Conservation (phyloP, 164 flowering plant genomes). For the Berberis thunbergii region DNA sequence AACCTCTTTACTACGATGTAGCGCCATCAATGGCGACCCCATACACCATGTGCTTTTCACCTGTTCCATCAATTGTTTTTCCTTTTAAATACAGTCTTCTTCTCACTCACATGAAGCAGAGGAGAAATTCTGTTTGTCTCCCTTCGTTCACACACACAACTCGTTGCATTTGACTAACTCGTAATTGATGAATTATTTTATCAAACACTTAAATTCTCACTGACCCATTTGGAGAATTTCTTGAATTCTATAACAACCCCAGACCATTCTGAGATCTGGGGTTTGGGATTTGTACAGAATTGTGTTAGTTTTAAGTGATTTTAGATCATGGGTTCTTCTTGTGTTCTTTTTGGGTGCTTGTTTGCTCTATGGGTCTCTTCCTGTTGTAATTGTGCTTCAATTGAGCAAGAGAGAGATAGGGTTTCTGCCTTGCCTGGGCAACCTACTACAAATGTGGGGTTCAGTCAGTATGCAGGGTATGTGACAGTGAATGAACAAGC, state of each 20-base stretch:
- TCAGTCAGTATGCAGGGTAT: conserved; percentile 83
- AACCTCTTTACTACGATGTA: background rate
- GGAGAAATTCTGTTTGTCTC: too few relatives aligned
- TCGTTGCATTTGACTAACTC: too few relatives aligned
- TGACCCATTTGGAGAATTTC: background rate
- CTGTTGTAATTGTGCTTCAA: conserved; percentile 3
- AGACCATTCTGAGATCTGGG: conserved; percentile 15
- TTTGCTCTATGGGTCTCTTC: conserved; percentile 15
- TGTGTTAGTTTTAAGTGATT: background rate
- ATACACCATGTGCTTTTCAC: conserved; percentile 12
- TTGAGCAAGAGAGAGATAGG: conserved; percentile 56
- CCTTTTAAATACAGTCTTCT: background rate
- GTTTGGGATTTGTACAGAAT: conserved; percentile 3
- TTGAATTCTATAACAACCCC: background rate
- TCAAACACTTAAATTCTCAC: too few relatives aligned
- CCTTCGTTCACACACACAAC: too few relatives aligned
- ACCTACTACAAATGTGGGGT: conserved; percentile 45
- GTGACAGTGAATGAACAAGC: conserved; percentile 63
- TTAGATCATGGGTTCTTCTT: conserved; percentile 4
- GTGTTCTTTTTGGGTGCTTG: conserved; percentile 11
- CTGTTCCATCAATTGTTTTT: background rate
- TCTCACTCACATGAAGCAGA: too few relatives aligned
- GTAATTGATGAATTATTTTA: too few relatives aligned
- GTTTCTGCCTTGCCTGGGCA: conserved; percentile 72
- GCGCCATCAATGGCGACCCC: conserved; percentile 5